phyloP scores from a whole-genome alignment of 768 basidiomycete species.

The Termitomyces sp. region DNA sequence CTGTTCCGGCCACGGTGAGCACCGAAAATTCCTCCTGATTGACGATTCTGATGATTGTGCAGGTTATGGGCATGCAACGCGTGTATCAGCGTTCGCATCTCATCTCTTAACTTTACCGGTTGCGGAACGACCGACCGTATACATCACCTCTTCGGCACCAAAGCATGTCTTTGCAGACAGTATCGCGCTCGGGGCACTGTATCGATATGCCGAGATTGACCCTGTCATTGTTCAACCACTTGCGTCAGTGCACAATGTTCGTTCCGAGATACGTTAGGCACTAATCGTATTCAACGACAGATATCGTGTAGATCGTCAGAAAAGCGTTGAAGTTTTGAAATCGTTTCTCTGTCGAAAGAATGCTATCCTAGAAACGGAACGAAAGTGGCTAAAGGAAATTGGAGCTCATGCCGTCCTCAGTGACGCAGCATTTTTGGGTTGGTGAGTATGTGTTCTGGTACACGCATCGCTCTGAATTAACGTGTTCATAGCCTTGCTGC shows the following conservation, averaged over 20 bases:
- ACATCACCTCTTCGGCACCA: conserved; percentile 75
- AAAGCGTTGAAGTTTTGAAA: conserved; percentile 61
- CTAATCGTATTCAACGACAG: conserved; percentile 28
- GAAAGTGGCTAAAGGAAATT: conserved; percentile 50
- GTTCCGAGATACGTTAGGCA: not conserved
- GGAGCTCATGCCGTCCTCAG: conserved; percentile 61
- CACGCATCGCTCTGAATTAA: not conserved
- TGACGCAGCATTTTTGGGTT: conserved; percentile 77
- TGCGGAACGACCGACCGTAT: conserved; percentile 41
- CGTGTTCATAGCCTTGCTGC: conserved; percentile 55
- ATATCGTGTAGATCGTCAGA: conserved; percentile 69
- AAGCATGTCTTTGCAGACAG: conserved; percentile 66
- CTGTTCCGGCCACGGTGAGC: conserved; percentile 71
- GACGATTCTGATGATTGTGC: not conserved
- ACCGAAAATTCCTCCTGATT: not conserved
- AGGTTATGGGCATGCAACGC: conserved; percentile 86
- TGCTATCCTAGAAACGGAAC: conserved; percentile 49
- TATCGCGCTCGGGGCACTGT: conserved; percentile 57
- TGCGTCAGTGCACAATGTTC: conserved; percentile 47
- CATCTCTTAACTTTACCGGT: conserved; percentile 48
- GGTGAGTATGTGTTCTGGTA: conserved; percentile 38
- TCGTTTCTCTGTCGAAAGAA: conserved; percentile 57
- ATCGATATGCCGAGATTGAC: conserved; percentile 72
- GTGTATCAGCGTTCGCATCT: conserved; percentile 70
- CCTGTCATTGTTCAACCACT: conserved; percentile 80